Evolutionary conservation across 352 stramenopile genomes (phyloP), one percentile per base, ranked within the genome.

Genomic region (Chrysophaeum taylorii): DNA sequence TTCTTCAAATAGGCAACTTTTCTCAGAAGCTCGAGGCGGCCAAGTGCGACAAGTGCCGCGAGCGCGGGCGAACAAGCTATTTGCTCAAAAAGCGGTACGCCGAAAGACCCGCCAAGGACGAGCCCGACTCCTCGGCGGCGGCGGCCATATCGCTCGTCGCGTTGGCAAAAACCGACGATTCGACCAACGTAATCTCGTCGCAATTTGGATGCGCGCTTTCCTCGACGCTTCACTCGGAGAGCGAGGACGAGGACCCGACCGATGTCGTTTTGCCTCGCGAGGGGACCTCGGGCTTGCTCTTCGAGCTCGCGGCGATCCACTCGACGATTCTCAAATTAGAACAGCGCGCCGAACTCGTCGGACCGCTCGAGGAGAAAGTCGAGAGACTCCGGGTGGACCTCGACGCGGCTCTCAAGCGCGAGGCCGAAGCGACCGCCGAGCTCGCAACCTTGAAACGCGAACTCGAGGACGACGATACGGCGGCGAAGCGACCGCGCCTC

Each of bases 1-100:
- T 66, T 25, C 27, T 66, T 2, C 57, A 66, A 12, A 31, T 66
- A 9, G 57, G 57, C 33, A 42, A 41, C 57, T 66, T 66, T 36
- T 66, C 57, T 2, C 57, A 66, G n/a, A 66, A 66, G n/a, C 36
- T 66, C 33, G 57, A 66, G 33, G 57, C 57, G 18, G 57, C 57
- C 12, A 66, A 66, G 57, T 66, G 57, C 57, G 57, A 66, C 57
- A 5, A n/a, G 33, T 66, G 57, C 57, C 57, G 57, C 35, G 57
- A 66, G 57, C 57, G 57, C 57, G 57, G 57, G 14, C 57, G 57
- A 31, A 45, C 57, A 36, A 33, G 12, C 31, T 66, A 66, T 36
- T 36, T 66, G 9, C 57, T 66, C 33, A 66, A 66, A 36, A 66
- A 66, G 35, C 57, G 57, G 33, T 7, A 31, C 33, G 15, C 31